Conservation (phyloP, 2,329 filamentous ascomycete genomes). For the Graphiopsis chlorocephala region DNA sequence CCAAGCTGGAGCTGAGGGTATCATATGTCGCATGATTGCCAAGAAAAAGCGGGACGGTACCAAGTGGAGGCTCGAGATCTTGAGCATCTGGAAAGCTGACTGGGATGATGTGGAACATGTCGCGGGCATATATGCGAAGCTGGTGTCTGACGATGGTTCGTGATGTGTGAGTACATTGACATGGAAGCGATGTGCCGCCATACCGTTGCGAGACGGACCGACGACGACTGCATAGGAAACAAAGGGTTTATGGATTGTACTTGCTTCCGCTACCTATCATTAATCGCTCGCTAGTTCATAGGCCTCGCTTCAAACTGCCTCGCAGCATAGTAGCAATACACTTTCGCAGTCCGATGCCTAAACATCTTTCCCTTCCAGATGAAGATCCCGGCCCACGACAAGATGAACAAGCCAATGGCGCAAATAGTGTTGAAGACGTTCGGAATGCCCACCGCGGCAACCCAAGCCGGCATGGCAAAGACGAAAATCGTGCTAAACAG, state of each 20-base stretch:
- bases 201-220: neutral
- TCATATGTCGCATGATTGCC: slow-evolving; percentile 50
- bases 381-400: slow-evolving; percentile 30
- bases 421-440: slow-evolving; percentile 44
- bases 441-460: slow-evolving; percentile 37
- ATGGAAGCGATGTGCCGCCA: neutral
- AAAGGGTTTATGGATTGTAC: neutral
- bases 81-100: slow-evolving; percentile 52
- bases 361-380: slow-evolving; percentile 38
- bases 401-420: slow-evolving; percentile 34
- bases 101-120: slow-evolving; percentile 56
- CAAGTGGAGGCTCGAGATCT: slow-evolving; percentile 45
- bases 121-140: slow-evolving; percentile 40
- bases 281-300: slow-evolving; percentile 17
- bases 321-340: slow-evolving; percentile 37
- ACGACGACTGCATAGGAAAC: neutral
- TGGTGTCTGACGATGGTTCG: neutral
- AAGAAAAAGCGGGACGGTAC: slow-evolving; percentile 46
- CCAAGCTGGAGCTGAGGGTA: slow-evolving; percentile 22
- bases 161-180: neutral
- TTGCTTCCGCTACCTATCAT: neutral
- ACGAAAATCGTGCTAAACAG: slow-evolving; percentile 44
- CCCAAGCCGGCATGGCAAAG: slow-evolving; percentile 48
- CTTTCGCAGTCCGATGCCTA: slow-evolving; percentile 31
- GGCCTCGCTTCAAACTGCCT: slow-evolving; percentile 33